Percentiles rank a stretch among this genome's conserved stretches.
phyloP scores from a whole-genome alignment of 2,329 filamentous ascomycete genomes.

The Paracorniculantispora psalliotae region DNA sequence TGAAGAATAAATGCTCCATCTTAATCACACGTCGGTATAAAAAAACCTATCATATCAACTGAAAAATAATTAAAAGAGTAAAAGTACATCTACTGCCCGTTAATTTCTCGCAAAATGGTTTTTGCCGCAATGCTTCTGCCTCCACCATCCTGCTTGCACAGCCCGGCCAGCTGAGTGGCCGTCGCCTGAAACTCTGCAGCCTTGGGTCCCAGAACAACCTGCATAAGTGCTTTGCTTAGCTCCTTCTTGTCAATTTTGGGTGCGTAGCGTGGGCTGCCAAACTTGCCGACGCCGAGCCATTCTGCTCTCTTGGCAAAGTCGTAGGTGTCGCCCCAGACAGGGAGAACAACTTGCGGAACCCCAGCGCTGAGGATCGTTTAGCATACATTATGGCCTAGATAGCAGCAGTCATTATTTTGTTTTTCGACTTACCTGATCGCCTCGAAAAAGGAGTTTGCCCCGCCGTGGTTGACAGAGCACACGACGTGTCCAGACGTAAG shows the following conservation, averaged over 20 bases:
- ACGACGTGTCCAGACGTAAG: constrained; percentile 31
- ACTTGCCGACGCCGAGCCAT: constrained; percentile 34
- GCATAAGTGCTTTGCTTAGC: not conserved
- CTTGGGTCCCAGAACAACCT: not conserved
- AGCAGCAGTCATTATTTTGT: not conserved
- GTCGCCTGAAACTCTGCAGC: not conserved
- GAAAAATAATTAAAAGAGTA: not conserved
- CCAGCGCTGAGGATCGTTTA: constrained; percentile 28
- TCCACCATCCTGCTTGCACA: constrained; percentile 1
- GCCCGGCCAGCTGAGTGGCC: not conserved
- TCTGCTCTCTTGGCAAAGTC: constrained; percentile 40
- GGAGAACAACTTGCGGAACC: constrained; percentile 39
- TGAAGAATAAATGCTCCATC: not conserved
- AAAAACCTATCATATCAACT: not conserved
- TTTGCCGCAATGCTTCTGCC: not conserved
- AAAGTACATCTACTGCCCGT: not conserved
- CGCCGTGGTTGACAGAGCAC: constrained; percentile 35
- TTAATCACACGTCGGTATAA: not conserved
- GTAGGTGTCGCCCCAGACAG: constrained; percentile 40
- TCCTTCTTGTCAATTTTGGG: not conserved
- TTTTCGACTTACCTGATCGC: constrained; percentile 32
- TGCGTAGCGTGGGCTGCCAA: constrained; percentile 25
- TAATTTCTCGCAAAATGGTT: not conserved
- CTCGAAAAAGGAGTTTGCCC: constrained; percentile 39
- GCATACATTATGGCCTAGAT: not conserved